These are phyloP conservation scores for Penicillium bialowiezense DNA, from an alignment of 495 filamentous ascomycete species.

Conservation along the genomic window DNA sequence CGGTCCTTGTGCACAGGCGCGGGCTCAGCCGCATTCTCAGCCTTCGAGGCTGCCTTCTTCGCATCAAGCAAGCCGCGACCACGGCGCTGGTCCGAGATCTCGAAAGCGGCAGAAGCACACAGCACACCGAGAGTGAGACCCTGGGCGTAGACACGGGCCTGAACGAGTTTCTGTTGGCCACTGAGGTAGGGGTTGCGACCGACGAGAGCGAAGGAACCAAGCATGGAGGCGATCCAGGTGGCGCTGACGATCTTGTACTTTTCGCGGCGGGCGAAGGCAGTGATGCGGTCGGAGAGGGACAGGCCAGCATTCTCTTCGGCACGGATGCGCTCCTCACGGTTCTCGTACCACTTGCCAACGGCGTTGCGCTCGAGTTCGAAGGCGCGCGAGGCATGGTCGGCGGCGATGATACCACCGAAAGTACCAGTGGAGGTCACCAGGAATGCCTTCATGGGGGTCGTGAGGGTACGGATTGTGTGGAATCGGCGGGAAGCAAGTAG, in stretches of 20 bases:
- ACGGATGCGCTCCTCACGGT: constrained; percentile 54
- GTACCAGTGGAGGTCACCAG: constrained; percentile 79
- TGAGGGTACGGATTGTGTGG: constrained; percentile 72
- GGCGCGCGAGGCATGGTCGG: constrained; percentile 71
- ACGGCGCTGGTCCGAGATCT: constrained; percentile 76
- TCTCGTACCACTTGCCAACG: constrained; percentile 59
- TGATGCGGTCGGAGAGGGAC: constrained; percentile 50
- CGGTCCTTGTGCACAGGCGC: constrained; percentile 62
- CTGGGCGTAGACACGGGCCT: constrained; percentile 98
- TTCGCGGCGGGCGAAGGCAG: constrained; percentile 69
- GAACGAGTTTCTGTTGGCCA: constrained; percentile 86
- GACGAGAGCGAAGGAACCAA: constrained; percentile 70
- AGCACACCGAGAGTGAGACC: constrained; percentile 87
- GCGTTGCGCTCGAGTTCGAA: constrained; percentile 72
- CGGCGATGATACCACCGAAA: constrained; percentile 79
- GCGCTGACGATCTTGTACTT: constrained; percentile 85
- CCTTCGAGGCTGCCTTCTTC: constrained; percentile 44
- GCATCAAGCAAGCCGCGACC: constrained; percentile 57
- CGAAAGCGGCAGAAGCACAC: constrained; percentile 82
- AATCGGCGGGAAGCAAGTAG: constrained; percentile 59
- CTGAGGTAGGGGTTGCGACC: constrained; percentile 73
- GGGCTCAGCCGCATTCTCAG: constrained; percentile 38
- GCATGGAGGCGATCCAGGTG: constrained; percentile 84
- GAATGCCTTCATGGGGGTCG: constrained; percentile 86
- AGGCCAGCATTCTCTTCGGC: constrained; percentile 49